Evolutionary conservation across 257 asterid genomes (phyloP).

Genomic region (Fraxinus quadrangulata): DNA sequence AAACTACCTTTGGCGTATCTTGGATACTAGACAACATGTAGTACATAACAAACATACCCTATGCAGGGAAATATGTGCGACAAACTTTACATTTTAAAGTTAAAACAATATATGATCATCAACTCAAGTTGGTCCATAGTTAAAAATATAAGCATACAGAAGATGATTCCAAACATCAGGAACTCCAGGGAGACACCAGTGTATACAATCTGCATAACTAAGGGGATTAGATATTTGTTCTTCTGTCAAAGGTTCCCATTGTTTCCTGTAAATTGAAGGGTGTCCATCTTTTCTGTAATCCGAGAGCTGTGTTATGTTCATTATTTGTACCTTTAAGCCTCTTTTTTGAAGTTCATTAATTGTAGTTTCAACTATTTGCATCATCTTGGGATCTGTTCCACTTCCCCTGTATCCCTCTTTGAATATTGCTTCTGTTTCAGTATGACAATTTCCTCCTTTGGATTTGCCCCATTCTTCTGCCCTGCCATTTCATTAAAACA

Average conservation of each 20-base stretch:
- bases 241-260: constrained; percentile 65
- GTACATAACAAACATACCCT: not conserved
- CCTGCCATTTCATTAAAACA: constrained; percentile 34
- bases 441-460: constrained; percentile 53
- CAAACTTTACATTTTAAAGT: not conserved
- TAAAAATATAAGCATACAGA: constrained; percentile 54
- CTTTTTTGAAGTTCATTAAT: constrained; percentile 47
- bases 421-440: constrained; percentile 50
- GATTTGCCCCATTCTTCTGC: constrained; percentile 78
- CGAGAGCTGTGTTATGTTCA: constrained; percentile 77
- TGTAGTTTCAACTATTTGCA: constrained; percentile 60
- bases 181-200: constrained; percentile 97
- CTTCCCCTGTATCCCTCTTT: constrained; percentile 60
- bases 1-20: not conserved
- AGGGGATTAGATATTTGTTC: constrained; percentile 58
- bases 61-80: not conserved
- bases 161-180: constrained; percentile 95
- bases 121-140: constrained; percentile 10
- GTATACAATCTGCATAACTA: constrained; percentile 74
- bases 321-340: constrained; percentile 59
- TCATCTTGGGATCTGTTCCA: constrained; percentile 78
- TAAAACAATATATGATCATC: not conserved
- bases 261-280: constrained; percentile 75
- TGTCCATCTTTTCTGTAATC: constrained; percentile 90
- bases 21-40: not conserved